phyloP scores from a whole-genome alignment of 116 monocot genomes.

The Papilionanthe hybrid region DNA sequence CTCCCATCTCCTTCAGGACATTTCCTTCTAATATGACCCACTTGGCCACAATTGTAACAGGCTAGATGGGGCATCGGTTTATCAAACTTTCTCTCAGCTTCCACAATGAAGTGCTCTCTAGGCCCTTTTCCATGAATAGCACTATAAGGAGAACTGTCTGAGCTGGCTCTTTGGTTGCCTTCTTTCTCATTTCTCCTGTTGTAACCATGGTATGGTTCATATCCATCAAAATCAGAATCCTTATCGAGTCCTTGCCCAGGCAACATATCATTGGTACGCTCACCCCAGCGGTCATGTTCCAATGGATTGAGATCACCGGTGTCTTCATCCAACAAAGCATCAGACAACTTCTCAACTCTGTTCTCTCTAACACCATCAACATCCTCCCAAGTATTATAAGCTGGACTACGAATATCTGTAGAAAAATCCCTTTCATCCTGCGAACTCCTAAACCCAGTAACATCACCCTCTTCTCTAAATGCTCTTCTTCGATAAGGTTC shows the following conservation, averaged over 20 bases:
- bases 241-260: conserved; percentile 19
- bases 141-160: conserved; percentile 21
- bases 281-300: conserved; percentile 55
- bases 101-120: conserved; percentile 21
- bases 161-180: conserved; percentile 14
- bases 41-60: conserved; percentile 49
- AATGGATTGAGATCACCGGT: conserved; percentile 14
- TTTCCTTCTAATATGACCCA: conserved; percentile 48
- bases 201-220: conserved; percentile 59
- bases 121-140: conserved; percentile 21
- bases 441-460: conserved; percentile 15
- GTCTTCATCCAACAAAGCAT: conserved; percentile 11
- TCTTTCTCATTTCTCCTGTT: conserved; percentile 22
- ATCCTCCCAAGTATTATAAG: conserved; percentile 16
- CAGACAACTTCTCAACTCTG: conserved; percentile 18
- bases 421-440: conserved; percentile 19
- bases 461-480: conserved; percentile 20
- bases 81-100: conserved; percentile 12
- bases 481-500: conserved; percentile 29
- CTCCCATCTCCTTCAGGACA: conserved; percentile 35
- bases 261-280: conserved; percentile 12
- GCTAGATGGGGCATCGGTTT: conserved; percentile 23
- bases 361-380: conserved; percentile 18
- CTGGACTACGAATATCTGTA: conserved; percentile 1
- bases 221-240: conserved; percentile 49